Evolutionary conservation across 2,329 filamentous ascomycete genomes (phyloP).

Genomic region (Pseudocercospora eumusae): DNA sequence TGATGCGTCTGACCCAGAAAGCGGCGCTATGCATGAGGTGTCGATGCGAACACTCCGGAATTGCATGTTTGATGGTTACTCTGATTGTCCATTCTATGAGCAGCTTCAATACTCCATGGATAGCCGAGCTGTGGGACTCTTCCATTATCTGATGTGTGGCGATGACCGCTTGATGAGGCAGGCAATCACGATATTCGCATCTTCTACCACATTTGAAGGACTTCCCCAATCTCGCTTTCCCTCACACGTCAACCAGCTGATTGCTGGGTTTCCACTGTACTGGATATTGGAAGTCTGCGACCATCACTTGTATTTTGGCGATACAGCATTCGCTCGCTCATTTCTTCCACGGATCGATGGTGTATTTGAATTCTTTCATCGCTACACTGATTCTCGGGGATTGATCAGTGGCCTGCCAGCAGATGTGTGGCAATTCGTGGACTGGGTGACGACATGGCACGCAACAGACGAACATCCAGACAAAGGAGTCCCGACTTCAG

Average conservation of each 20-base stretch:
- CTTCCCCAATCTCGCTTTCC: conserved; percentile 43
- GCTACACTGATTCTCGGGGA: conserved; percentile 34
- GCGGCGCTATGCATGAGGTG: conserved; percentile 32
- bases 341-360: conserved; percentile 42
- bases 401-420: conserved; percentile 35
- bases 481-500: conserved; percentile 46
- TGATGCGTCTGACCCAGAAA: conserved; percentile 16
- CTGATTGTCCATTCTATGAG: conserved; percentile 38
- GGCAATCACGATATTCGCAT: conserved; percentile 31
- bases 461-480: conserved; percentile 37
- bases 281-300: conserved; percentile 44
- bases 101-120: conserved; percentile 36
- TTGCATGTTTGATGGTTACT: conserved; percentile 40
- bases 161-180: conserved; percentile 35
- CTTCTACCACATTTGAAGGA: conserved; percentile 32
- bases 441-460: conserved; percentile 37
- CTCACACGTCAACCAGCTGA: conserved; percentile 42
- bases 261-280: conserved; percentile 44
- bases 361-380: conserved; percentile 41
- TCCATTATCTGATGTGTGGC: conserved; percentile 35
- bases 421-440: conserved; percentile 43
- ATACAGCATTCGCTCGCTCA: conserved; percentile 34
- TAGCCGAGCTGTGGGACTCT: conserved; percentile 30
- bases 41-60: conserved; percentile 40
- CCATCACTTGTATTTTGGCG: conserved; percentile 43